Evolutionary conservation across 257 asterid genomes (phyloP).

Genomic region (Nicotiana obtusifolia): DNA sequence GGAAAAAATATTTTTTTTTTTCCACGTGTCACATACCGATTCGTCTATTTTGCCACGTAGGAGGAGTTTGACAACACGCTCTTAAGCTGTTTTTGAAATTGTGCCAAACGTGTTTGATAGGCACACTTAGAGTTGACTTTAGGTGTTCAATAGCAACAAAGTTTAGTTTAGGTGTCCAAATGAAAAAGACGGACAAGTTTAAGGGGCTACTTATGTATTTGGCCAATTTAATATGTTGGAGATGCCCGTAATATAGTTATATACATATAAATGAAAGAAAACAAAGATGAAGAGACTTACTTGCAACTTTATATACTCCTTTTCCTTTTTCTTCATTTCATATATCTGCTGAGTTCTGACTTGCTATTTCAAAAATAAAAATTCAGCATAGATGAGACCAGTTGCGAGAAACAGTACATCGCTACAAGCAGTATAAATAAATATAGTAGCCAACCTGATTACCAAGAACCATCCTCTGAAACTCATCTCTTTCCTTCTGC

Average conservation of each 20-base stretch:
- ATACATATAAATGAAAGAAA: neutral
- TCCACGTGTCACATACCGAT: too few species aligned
- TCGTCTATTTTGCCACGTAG: too few species aligned
- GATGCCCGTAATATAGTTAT: neutral
- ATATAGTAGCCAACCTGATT: slow-evolving; percentile 33
- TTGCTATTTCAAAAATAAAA: slow-evolving; percentile 49
- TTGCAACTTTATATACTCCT: slow-evolving; percentile 83
- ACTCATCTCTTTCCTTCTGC: slow-evolving; percentile 47
- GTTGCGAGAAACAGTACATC: neutral
- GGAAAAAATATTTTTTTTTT: too few species aligned
- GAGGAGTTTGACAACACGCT: too few species aligned
- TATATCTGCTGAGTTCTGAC: slow-evolving; percentile 83
- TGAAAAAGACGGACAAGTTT: too few species aligned
- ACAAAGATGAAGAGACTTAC: slow-evolving; percentile 23
- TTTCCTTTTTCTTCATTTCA: slow-evolving; percentile 96
- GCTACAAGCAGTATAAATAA: slow-evolving; percentile 7
- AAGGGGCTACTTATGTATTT: too few species aligned
- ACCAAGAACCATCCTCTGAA: slow-evolving; percentile 46
- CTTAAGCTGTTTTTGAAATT: too few species aligned
- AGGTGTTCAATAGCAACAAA: too few species aligned
- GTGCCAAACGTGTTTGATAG: too few species aligned
- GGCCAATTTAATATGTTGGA: neutral
- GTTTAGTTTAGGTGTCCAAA: too few species aligned
- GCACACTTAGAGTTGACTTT: too few species aligned
- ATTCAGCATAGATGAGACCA: slow-evolving; percentile 6